phyloP scores from a whole-genome alignment of 192 early-diverging fungal species.

The Chytriomyces hyalinus region DNA sequence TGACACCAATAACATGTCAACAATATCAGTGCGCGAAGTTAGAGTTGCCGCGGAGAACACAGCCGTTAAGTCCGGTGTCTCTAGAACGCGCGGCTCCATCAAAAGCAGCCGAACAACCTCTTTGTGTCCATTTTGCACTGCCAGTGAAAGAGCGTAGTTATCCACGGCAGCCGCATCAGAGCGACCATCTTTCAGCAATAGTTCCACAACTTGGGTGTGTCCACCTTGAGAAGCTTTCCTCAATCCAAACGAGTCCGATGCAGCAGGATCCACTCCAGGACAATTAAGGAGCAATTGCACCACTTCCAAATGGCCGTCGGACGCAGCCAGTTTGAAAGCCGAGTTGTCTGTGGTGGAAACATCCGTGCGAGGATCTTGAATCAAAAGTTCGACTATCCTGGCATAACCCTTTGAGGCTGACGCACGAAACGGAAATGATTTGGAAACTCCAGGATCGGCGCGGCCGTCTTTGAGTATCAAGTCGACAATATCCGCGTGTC shows the following conservation, averaged over 20 bases:
- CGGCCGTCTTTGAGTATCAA: neutral
- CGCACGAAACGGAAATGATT: neutral
- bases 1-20: too few species aligned
- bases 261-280: constrained; percentile 7
- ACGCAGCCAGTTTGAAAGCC: neutral
- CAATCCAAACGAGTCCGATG: too few species aligned
- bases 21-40: too few species aligned
- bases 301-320: neutral
- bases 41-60: too few species aligned
- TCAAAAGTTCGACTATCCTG: neutral
- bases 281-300: neutral
- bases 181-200: neutral
- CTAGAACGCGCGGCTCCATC: neutral
- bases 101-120: constrained; percentile 5
- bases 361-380: neutral
- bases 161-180: neutral
- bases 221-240: neutral
- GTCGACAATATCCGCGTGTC: neutral
- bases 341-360: neutral
- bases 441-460: neutral
- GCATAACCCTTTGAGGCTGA: neutral
- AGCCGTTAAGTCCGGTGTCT: too few species aligned
- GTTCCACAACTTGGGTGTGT: neutral
- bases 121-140: neutral
- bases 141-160: constrained; percentile 18